Conservation (phyloP, 2,329 filamentous ascomycete genomes). For the Cladophialophora chaetospira region DNA sequence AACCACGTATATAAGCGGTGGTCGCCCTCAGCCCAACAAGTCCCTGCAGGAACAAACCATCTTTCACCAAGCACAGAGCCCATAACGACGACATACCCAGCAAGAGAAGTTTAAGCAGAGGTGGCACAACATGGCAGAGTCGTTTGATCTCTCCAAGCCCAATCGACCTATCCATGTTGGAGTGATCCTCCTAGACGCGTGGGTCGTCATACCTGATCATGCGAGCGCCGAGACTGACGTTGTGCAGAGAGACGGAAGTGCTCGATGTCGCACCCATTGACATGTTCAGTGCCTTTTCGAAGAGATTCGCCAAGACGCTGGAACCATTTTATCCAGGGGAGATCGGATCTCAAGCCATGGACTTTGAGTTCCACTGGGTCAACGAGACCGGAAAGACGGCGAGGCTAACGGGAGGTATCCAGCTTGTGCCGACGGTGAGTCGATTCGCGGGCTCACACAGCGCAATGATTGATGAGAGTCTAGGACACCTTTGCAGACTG, state of each 20-base stretch:
- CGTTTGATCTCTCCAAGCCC: slow-evolving; percentile 19
- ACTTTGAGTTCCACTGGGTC: slow-evolving; percentile 39
- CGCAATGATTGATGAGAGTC: not conserved
- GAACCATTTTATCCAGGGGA: slow-evolving; percentile 5
- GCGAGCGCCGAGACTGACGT: not conserved
- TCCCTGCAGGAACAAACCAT: too few relatives aligned
- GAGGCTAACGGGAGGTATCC: slow-evolving; percentile 20
- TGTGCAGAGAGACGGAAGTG: slow-evolving; percentile 29
- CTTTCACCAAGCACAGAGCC: too few relatives aligned
- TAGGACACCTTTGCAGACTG: slow-evolving; percentile 27
- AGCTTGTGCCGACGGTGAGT: slow-evolving; percentile 15
- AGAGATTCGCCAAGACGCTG: slow-evolving; percentile 27
- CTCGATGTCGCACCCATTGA: slow-evolving; percentile 39
- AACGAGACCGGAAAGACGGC: slow-evolving; percentile 31
- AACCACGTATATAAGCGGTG: not conserved
- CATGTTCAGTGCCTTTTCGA: slow-evolving; percentile 32
- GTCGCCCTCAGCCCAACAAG: not conserved
- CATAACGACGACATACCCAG: too few relatives aligned
- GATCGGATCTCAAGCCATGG: slow-evolving; percentile 26
- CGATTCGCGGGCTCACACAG: not conserved
- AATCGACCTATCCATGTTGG: slow-evolving; percentile 20
- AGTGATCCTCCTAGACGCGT: slow-evolving; percentile 18
- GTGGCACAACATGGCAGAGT: slow-evolving; percentile 13
- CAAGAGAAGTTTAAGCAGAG: too few relatives aligned
- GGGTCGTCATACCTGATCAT: not conserved